Evolutionary conservation across 768 basidiomycete species (phyloP), one percentile per base, ranked within the genome.

Genomic region (Neoboletus subvelutipes): DNA sequence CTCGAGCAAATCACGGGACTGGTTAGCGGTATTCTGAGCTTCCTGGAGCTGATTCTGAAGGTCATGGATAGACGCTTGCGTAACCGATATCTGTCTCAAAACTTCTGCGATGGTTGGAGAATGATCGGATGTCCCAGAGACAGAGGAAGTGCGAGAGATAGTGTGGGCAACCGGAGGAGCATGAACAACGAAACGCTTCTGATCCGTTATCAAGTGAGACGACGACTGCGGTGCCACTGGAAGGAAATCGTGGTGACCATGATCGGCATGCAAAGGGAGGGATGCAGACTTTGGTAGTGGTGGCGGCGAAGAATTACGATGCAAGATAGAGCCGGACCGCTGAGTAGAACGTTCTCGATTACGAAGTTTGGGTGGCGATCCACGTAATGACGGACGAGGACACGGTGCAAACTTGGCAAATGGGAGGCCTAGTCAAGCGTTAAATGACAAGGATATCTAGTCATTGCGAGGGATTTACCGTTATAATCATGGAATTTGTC

Each of bases 261-360:
- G 72, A 50, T 72, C 80, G 13, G 86, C 76, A 68, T 93, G 91
- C 59, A 93, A 73, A 47, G 91, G 91, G 3, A 93, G 73, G 13
- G 88, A 87, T 17, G 80, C 91, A 5, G 90, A 88, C 73, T 92
- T 90, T 26, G 91, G 91, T 20, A 92, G 77, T 36, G 91, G 92
- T 1, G 92, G 92, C 1, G 92, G 91, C 0, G 88, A 84, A n/a
- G 81, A 82, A 67, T 82, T 89, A 54, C 89, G 83, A 28, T 76
- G 72, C 24, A 79, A 69, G n/a, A 65, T 52, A 22, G 64, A 59
- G 40, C 62, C 63, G 42, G 74, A 69, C 46, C 76, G 75, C 56
- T 79, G 80, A 52, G 75, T 70, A n/a, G 79, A 77, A 62, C 79
- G 79, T 67, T 85, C 82, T 46, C 82, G 80, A 74, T 83, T 83